phyloP scores from a whole-genome alignment of 2,329 filamentous ascomycete species.

The Apiospora arundinis region DNA sequence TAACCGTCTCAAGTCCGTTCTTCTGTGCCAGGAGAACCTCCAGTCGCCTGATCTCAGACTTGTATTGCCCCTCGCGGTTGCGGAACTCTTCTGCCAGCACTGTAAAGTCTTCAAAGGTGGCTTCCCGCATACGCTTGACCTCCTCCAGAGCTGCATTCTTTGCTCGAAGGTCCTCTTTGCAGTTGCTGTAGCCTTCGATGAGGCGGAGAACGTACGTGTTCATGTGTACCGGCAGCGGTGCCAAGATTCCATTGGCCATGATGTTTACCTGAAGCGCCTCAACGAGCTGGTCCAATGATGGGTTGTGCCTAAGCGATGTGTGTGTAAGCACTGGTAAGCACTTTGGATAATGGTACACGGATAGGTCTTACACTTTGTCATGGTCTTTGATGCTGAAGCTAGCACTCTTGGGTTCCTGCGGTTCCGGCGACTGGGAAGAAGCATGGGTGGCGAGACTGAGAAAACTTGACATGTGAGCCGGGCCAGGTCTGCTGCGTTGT shows the following conservation, averaged over 20 bases:
- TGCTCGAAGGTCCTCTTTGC: slow-evolving; percentile 38
- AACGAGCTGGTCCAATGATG: slow-evolving; percentile 50
- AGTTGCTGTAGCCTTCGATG: slow-evolving; percentile 44
- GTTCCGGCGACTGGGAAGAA: slow-evolving; percentile 27
- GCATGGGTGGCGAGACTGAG: slow-evolving; percentile 28
- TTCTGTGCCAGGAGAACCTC: slow-evolving; percentile 43
- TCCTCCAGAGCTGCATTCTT: slow-evolving; percentile 37
- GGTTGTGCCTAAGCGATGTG: slow-evolving; percentile 39
- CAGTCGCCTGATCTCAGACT: slow-evolving; percentile 47
- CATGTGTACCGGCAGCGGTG: slow-evolving; percentile 47
- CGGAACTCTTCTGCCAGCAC: slow-evolving; percentile 46
- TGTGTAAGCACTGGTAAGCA: not conserved
- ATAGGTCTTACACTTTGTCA: slow-evolving; percentile 31
- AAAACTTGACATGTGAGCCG: slow-evolving; percentile 34
- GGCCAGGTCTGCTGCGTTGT: slow-evolving; percentile 26
- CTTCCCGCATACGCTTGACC: slow-evolving; percentile 37
- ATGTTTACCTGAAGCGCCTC: slow-evolving; percentile 50
- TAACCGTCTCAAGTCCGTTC: slow-evolving; percentile 50
- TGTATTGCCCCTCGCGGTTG: slow-evolving; percentile 45
- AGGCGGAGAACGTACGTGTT: slow-evolving; percentile 51
- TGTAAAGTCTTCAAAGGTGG: slow-evolving; percentile 44
- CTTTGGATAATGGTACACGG: not conserved
- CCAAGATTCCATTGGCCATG: slow-evolving; percentile 44
- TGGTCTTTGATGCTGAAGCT: slow-evolving; percentile 33
- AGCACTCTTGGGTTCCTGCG: slow-evolving; percentile 17